Evolutionary conservation across 1,284 basidiomycete species (phyloP).

Genomic region (Pascua guehoae): DNA sequence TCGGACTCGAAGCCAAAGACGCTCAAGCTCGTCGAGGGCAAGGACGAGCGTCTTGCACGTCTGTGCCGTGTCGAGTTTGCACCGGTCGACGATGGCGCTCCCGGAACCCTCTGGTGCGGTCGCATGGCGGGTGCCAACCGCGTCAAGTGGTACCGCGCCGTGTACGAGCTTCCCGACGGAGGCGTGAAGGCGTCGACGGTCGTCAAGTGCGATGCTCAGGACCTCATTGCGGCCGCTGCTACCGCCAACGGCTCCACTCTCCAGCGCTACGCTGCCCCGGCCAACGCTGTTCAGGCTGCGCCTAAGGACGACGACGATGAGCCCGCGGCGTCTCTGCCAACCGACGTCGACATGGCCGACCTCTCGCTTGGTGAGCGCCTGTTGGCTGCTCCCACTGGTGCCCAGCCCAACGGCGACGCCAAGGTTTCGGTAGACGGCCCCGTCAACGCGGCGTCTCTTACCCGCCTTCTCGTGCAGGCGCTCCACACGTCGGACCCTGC

Average conservation of each 20-base stretch:
- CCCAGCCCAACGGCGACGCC: constrained; percentile 47
- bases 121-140: constrained; percentile 62
- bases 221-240: constrained; percentile 41
- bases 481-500: constrained; percentile 90
- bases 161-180: constrained; percentile 58
- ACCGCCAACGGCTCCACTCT: constrained; percentile 21
- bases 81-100: constrained; percentile 53
- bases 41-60: constrained; percentile 34
- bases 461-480: constrained; percentile 92
- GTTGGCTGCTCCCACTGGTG: constrained; percentile 57
- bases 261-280: constrained; percentile 44
- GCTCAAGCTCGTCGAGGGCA: constrained; percentile 43
- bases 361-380: constrained; percentile 83
- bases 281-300: constrained; percentile 28
- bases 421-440: constrained; percentile 43
- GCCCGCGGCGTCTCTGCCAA: constrained; percentile 48
- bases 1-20: constrained; percentile 35
- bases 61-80: constrained; percentile 34
- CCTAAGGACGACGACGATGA: constrained; percentile 36
- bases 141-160: constrained; percentile 63
- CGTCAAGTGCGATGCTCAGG: constrained; percentile 54
- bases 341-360: constrained; percentile 82
- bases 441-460: constrained; percentile 80
- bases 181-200: constrained; percentile 42
- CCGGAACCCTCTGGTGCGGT: constrained; percentile 58